Evolutionary conservation across 2,329 filamentous ascomycete species (phyloP), one percentile per base, ranked within the genome.

Genomic region (Dichotomopilus funicola): DNA sequence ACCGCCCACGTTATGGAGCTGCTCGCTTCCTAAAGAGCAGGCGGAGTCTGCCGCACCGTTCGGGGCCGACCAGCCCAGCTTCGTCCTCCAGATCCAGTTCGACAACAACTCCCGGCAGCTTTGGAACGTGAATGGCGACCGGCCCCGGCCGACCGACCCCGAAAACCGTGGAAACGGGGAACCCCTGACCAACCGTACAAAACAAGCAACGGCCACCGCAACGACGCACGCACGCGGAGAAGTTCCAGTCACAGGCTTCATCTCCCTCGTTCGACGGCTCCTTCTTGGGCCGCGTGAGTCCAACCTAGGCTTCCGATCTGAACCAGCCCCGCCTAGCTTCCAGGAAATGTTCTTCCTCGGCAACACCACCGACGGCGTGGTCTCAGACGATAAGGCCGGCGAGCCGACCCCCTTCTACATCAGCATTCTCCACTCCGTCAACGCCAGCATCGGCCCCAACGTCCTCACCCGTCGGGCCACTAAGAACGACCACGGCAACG

Each of bases 331-430:
- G 3, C 85, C 86, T 0, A 73, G 71, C n/a, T 74, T 81, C 33
- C 74, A 82, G 41, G 91, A 97, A 57, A 86, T 89, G 70, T 79
- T 75, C 59, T 96, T 96, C 65, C 71, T 96, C 6, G 91, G 91
- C 4, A 88, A 91, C 66, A 91, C 89, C 0, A 95, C 91, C 0
- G 92, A 97, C 65, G 78, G 80, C 0, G 83, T 89, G 59, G 75
- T 79, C 10, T 77, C 78, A 0, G 65, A 79, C 43, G 72, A 85
- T 4, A 96, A 92, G 69, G 85, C 85, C 1, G 91, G 91, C 61
- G 91, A 96, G 71, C 80, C 85, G 7, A 95, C 92, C 0, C 91
- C 92, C 0, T 95, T 96, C 70, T 95, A 87, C 69, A 87, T 96
- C 62, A 89, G 85, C 34, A 77, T 95, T 53, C 72, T 91, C 9